These are phyloP conservation scores for Collybiopsis confluens DNA, from an alignment of 768 basidiomycete genomes.

Conservation along the genomic window DNA sequence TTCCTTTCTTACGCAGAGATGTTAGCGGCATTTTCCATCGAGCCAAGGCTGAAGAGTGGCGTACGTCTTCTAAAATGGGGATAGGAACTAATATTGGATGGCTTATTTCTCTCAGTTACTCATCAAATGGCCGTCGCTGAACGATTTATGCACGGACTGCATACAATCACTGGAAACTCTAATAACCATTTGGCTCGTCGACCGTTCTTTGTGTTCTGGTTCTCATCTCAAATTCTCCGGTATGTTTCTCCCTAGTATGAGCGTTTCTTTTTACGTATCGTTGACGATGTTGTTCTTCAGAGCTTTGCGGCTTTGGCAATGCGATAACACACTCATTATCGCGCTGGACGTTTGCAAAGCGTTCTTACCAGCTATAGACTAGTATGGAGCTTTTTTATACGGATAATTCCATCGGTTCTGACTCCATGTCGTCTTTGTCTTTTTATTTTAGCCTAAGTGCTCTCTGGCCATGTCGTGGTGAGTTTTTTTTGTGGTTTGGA, in stretches of 20 bases:
- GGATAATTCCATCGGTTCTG: too few relatives aligned
- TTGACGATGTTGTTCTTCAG: conserved; percentile 24
- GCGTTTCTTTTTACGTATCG: conserved; percentile 8
- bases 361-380: conserved; percentile 58
- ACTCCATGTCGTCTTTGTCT: conserved; percentile 8
- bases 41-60: conserved; percentile 62
- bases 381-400: conserved; percentile 29
- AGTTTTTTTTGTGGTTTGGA: conserved; percentile 16
- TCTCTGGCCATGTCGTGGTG: conserved; percentile 65
- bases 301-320: conserved; percentile 55
- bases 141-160: conserved; percentile 55
- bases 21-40: conserved; percentile 45
- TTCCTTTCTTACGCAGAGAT: too few relatives aligned
- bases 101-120: conserved; percentile 37
- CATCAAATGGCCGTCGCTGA: conserved; percentile 60
- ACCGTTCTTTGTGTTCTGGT: conserved; percentile 73
- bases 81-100: not conserved
- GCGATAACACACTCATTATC: conserved; percentile 51
- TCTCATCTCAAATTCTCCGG: conserved; percentile 68
- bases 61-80: conserved; percentile 34
- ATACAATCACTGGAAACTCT: conserved; percentile 54
- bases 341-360: conserved; percentile 62
- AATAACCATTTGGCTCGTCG: conserved; percentile 47
- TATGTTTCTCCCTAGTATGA: conserved; percentile 19
- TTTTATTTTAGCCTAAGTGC: conserved; percentile 37